Base-by-base conservation (phyloP, 306 rosid genomes). In the Coriaria nepalensis region DNA sequence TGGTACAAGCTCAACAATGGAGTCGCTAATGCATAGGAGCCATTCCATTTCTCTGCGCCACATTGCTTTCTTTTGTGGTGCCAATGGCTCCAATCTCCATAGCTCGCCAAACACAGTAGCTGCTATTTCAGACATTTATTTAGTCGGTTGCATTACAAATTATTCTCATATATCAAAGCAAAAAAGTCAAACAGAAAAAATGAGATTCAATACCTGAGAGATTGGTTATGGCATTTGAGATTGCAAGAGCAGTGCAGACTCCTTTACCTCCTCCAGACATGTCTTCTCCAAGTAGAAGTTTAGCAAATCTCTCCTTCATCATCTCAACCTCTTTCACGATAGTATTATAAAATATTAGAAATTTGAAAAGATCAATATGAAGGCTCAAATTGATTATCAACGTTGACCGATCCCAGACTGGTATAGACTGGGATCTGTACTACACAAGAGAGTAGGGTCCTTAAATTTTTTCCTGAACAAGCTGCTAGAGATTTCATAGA, bases 191-290 rank as follows among this genome's bases (percentile, higher is more conserved):
- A 20, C 29, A 20, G 29, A 20, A 20, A 20, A 20, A 20, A 20
- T 20, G 29, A 20, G 29, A 20, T 20, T 20, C 29, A 20, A 20
- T 55, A 87, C 96, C 96, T 46, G 96, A 87, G 62, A 87, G 94
- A 73, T 87, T 87, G 13, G 96, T 87, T 33, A 87, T 80, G 10
- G 96, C 96, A 20, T 87, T 87, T 0, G 96, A 87, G 67, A 87
- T 78, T 40, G 96, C 96, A 47, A 87, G 90, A 20, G 96, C 96
- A 9, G 96, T 83, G 57, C 93, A 87, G 10, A 87, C 96, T 20
- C 96, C 96, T 62, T 87, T 87, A n/a, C 96, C 96, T n/a, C 96
- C 96, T 46, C 96, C 96, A 6, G 96, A 87, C 96, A 87, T 83
- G 53, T 87, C 96, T 67, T 87, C 96, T 8, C 96, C 96, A 6